Evolutionary conservation across 441 rosid genomes (phyloP).

Genomic region (Arabidopsis hybrid): DNA sequence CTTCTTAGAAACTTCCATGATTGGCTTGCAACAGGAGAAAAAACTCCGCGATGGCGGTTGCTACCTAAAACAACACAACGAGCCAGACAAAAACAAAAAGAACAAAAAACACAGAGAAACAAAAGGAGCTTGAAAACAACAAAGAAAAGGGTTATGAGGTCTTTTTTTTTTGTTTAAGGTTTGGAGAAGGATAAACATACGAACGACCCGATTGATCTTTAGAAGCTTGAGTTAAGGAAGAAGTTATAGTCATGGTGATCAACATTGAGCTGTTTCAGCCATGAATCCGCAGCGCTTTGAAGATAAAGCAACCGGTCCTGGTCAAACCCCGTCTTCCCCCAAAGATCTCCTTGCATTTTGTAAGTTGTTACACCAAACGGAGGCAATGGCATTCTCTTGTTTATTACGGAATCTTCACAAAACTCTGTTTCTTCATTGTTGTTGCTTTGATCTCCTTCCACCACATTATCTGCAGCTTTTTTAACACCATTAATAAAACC

Average conservation of each 20-base stretch:
- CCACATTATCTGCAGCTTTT: constrained; percentile 43
- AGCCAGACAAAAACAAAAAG: constrained; percentile 11
- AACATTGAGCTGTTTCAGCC: constrained; percentile 82
- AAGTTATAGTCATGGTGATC: constrained; percentile 77
- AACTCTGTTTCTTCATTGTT: constrained; percentile 20
- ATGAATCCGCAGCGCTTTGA: constrained; percentile 69
- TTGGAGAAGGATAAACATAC: constrained; percentile 1
- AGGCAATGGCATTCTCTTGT: constrained; percentile 52
- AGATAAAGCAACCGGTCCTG: constrained; percentile 57
- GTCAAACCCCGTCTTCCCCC: constrained; percentile 60
- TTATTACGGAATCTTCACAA: constrained; percentile 35
- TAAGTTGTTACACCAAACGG: constrained; percentile 74
- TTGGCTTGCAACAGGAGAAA: constrained; percentile 37
- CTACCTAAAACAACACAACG: constrained; percentile 41
- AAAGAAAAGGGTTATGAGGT: constrained; percentile 21
- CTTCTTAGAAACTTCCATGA: constrained; percentile 38
- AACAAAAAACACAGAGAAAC: constrained; percentile 8
- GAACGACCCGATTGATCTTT: constrained; percentile 8
- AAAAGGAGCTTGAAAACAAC: constrained; percentile 12
- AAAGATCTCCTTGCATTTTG: constrained; percentile 81
- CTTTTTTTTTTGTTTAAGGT: not conserved
- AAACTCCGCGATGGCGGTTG: constrained; percentile 36
- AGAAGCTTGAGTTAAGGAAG: constrained; percentile 53
- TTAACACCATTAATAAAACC: no score
- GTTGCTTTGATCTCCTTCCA: constrained; percentile 35